Conservation (phyloP, 768 basidiomycete genomes). For the Podaxis carcinomalis region DNA sequence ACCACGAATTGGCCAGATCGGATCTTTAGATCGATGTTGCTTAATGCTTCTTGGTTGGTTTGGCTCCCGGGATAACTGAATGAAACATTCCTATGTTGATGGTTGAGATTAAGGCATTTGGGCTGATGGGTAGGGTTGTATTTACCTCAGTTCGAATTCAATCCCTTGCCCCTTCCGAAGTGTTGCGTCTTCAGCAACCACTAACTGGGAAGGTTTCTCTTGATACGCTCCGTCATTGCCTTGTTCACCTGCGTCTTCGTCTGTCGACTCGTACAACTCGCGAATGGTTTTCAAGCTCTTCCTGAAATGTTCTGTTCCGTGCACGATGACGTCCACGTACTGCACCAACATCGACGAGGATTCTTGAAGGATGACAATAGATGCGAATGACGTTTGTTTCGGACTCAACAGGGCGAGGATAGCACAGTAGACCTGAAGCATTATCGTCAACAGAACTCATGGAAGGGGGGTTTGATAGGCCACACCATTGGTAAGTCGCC, state of each 20-base stretch:
- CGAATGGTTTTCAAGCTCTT: constrained; percentile 24
- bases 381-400: constrained; percentile 30
- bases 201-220: too few relatives aligned
- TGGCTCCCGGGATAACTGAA: constrained; percentile 37
- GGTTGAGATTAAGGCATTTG: background rate
- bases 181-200: background rate
- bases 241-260: too few relatives aligned
- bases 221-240: too few relatives aligned
- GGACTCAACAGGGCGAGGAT: constrained; percentile 27
- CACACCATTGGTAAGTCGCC: constrained; percentile 29
- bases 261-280: constrained; percentile 24
- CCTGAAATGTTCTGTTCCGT: constrained; percentile 16
- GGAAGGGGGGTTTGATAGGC: background rate
- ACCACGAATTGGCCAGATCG: constrained; percentile 32
- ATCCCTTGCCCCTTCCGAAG: constrained; percentile 16
- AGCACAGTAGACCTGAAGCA: constrained; percentile 32
- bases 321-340: constrained; percentile 20
- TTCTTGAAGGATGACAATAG: constrained; percentile 36
- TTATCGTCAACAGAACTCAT: background rate
- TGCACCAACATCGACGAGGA: constrained; percentile 26
- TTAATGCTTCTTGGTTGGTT: constrained; percentile 19
- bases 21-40: constrained; percentile 30
- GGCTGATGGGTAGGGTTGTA: background rate
- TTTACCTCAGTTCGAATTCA: constrained; percentile 8
- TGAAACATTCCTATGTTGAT: constrained; percentile 6